A percentile compares a stretch with the other conserved stretches of the same genome.
These are phyloP conservation scores for Plicaturopsis crispa DNA, from an alignment of 768 basidiomycete genomes.

Conservation along the genomic window DNA sequence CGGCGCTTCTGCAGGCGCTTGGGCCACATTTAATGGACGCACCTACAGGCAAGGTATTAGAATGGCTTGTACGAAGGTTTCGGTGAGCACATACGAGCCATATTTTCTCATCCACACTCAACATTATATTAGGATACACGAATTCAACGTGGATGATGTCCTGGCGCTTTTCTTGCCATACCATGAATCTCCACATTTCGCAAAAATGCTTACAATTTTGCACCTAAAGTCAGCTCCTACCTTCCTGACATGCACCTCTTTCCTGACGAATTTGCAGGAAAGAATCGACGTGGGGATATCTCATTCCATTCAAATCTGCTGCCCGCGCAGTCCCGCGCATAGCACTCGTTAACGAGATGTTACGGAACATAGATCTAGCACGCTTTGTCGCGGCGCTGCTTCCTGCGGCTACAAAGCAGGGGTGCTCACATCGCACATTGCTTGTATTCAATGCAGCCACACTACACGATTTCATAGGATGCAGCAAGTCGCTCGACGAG, in stretches of 20 bases:
- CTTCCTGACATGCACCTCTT: not conserved
- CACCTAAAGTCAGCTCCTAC: slow-evolving; percentile 51
- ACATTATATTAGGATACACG: slow-evolving; percentile 59
- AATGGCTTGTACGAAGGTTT: slow-evolving; percentile 93
- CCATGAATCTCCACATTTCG: slow-evolving; percentile 90
- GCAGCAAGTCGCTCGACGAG: slow-evolving; percentile 50
- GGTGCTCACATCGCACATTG: slow-evolving; percentile 55
- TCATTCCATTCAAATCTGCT: slow-evolving; percentile 70
- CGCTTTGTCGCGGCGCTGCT: slow-evolving; percentile 65
- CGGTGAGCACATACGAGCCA: slow-evolving; percentile 46
- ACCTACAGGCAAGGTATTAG: slow-evolving; percentile 76
- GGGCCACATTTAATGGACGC: slow-evolving; percentile 78
- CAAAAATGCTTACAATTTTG: slow-evolving; percentile 86
- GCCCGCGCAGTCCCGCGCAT: slow-evolving; percentile 67
- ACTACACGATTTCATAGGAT: slow-evolving; percentile 71
- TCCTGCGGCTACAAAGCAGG: slow-evolving; percentile 44
- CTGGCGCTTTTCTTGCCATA: slow-evolving; percentile 87
- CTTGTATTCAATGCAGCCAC: slow-evolving; percentile 78
- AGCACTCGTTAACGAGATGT: slow-evolving; percentile 72
- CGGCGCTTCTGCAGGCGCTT: slow-evolving; percentile 57
- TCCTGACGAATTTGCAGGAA: slow-evolving; percentile 29
- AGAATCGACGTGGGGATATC: slow-evolving; percentile 58
- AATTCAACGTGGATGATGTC: slow-evolving; percentile 81
- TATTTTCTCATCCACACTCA: not conserved
- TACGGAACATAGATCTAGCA: slow-evolving; percentile 60